phyloP scores from a whole-genome alignment of 352 stramenopile species.

The Pythium biforme region DNA sequence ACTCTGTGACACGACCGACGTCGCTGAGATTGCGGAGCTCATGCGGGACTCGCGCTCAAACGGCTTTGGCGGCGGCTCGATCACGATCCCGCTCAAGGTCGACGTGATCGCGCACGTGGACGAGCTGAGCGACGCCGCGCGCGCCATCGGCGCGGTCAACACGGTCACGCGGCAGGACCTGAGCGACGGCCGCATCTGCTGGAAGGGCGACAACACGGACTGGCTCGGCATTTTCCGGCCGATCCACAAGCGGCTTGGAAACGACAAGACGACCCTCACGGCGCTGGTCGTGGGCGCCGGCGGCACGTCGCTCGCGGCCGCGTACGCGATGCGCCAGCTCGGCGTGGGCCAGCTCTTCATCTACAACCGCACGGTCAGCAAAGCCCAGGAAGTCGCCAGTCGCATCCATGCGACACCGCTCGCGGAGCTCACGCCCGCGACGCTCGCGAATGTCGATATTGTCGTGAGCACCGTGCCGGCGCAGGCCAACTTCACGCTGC shows the following conservation, averaged over 20 bases:
- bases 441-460: conserved; percentile 70
- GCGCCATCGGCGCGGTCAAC: conserved; percentile 98
- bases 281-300: conserved; percentile 90
- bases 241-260: conserved; percentile 65
- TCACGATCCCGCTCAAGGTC: conserved; percentile 98
- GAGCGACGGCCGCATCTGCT: conserved; percentile 37
- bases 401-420: conserved; percentile 86
- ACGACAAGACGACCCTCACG: conserved; percentile 26
- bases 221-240: conserved; percentile 97
- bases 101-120: conserved; percentile 94
- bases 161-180: conserved; percentile 88
- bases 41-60: conserved; percentile 34
- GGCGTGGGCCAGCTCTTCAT: conserved; percentile 87
- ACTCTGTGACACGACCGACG: conserved; percentile 68
- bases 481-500: conserved; percentile 77
- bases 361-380: conserved; percentile 95
- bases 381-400: conserved; percentile 86
- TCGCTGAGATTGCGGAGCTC: conserved; percentile 40
- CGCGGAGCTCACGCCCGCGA: conserved; percentile 45
- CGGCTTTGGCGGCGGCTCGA: conserved; percentile 93
- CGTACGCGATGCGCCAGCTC: conserved; percentile 91
- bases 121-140: conserved; percentile 90
- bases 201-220: conserved; percentile 97
- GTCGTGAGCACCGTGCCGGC: conserved; percentile 96
- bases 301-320: conserved; percentile 93